Percentiles rank a stretch among this genome's conserved stretches.
Conservation (phyloP, 257 asterid species). For the Cruciata laevipes region DNA sequence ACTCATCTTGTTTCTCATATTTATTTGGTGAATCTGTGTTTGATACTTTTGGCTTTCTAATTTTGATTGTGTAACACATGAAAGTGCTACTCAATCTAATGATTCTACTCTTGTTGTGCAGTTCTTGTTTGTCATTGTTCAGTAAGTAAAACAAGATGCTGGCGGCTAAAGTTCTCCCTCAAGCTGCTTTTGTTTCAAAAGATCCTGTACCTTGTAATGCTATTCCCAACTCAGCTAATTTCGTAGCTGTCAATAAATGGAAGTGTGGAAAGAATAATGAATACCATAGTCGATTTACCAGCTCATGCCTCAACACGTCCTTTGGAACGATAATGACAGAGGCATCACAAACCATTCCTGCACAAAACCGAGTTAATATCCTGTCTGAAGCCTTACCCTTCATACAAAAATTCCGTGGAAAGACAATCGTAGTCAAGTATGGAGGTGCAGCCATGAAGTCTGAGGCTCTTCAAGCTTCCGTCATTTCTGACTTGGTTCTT, state of each 20-base stretch:
- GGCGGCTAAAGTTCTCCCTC: conserved; percentile 40
- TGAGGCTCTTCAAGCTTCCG: conserved; percentile 78
- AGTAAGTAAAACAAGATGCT: conserved; percentile 23
- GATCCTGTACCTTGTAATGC: conserved; percentile 19
- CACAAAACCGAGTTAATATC: conserved; percentile 55
- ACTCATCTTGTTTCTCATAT: background rate
- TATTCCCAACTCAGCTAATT: conserved; percentile 16
- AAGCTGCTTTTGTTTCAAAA: conserved; percentile 22
- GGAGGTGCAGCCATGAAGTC: conserved; percentile 91
- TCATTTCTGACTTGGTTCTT: conserved; percentile 67
- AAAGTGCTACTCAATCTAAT: background rate
- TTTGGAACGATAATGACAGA: conserved; percentile 27
- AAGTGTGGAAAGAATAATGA: conserved; percentile 15
- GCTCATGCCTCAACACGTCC: conserved; percentile 39
- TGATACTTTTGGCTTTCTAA: background rate
- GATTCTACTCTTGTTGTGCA: background rate
- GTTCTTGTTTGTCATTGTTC: background rate
- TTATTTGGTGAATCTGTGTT: background rate
- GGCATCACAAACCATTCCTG: conserved; percentile 35
- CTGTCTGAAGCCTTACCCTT: conserved; percentile 75
- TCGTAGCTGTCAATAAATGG: conserved; percentile 9
- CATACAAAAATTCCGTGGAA: conserved; percentile 69
- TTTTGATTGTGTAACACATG: background rate
- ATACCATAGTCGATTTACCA: conserved; percentile 7
- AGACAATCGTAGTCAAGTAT: conserved; percentile 75